These are phyloP conservation scores for Heterobasidion irregulare DNA, from an alignment of 1,284 basidiomycete genomes.

Conservation along the genomic window DNA sequence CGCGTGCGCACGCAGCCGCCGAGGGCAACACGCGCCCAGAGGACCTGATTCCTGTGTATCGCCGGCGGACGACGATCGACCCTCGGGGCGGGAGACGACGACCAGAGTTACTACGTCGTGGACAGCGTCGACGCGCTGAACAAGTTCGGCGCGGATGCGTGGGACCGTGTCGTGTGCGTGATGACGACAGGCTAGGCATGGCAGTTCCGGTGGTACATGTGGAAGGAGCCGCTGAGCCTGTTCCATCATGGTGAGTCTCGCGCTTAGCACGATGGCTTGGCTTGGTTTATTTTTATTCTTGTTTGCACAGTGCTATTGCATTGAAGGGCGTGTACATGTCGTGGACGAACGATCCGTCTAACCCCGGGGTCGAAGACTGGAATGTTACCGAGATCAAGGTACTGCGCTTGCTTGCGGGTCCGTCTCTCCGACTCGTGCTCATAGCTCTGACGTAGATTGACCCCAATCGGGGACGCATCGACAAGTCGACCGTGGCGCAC, in stretches of 20 bases:
- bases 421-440: neutral
- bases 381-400: conserved; percentile 93
- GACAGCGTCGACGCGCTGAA: conserved; percentile 88
- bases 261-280: too few relatives aligned
- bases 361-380: conserved; percentile 89
- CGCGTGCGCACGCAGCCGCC: conserved; percentile 55
- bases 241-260: conserved; percentile 82
- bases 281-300: too few relatives aligned
- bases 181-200: conserved; percentile 96
- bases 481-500: conserved; percentile 89
- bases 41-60: conserved; percentile 79
- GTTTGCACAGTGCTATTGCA: too few relatives aligned
- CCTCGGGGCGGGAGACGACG: conserved; percentile 35
- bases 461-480: conserved; percentile 84
- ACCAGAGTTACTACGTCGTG: conserved; percentile 64
- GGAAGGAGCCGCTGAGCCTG: conserved; percentile 85
- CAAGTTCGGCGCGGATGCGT: conserved; percentile 87
- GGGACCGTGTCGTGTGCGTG: conserved; percentile 95
- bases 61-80: conserved; percentile 63
- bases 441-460: conserved; percentile 57
- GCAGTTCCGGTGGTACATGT: conserved; percentile 97
- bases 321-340: conserved; percentile 92
- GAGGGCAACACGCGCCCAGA: conserved; percentile 75
- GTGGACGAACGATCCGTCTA: conserved; percentile 87
- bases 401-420: conserved; percentile 7